Evolutionary conservation across 805 yeast genomes (phyloP).

Genomic region (Metschnikowia aberdeeniae): DNA sequence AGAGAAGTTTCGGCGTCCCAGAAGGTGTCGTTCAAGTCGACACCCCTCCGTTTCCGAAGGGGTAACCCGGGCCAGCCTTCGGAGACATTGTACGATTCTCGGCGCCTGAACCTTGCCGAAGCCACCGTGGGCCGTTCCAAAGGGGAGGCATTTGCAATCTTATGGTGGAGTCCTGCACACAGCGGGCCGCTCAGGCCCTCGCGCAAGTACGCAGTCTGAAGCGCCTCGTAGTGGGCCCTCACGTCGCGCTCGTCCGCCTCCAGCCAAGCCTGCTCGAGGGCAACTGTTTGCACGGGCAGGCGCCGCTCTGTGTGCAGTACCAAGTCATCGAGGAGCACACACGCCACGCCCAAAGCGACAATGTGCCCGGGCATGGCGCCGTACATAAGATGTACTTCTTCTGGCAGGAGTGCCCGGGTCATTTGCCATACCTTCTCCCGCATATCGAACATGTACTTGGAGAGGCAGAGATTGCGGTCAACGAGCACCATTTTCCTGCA

Average conservation of each 20-base stretch:
- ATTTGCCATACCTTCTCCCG: slow-evolving; percentile 13
- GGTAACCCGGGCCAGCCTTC: slow-evolving; percentile 5
- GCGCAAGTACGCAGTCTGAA: background rate
- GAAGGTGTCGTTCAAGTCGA: slow-evolving; percentile 10
- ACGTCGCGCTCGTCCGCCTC: slow-evolving; percentile 24
- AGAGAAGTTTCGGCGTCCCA: slow-evolving; percentile 28
- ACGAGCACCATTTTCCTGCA: slow-evolving; percentile 15
- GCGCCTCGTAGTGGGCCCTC: slow-evolving; percentile 17
- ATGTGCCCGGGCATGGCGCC: slow-evolving; percentile 28
- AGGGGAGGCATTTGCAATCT: background rate
- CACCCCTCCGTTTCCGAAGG: slow-evolving; percentile 1
- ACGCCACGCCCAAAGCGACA: slow-evolving; percentile 20
- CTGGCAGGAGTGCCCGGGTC: slow-evolving; percentile 12
- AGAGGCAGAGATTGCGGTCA: slow-evolving; percentile 20
- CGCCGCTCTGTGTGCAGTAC: background rate
- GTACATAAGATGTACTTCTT: slow-evolving; percentile 20
- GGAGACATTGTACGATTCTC: slow-evolving; percentile 6
- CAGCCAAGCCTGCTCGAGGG: slow-evolving; percentile 31
- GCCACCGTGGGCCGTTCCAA: slow-evolving; percentile 1
- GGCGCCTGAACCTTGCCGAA: slow-evolving; percentile 5
- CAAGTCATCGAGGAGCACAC: slow-evolving; percentile 17
- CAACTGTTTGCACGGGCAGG: slow-evolving; percentile 7
- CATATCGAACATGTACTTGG: slow-evolving; percentile 11
- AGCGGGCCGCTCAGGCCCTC: background rate
- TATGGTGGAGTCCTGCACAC: background rate